Percentiles rank a stretch among this genome's conserved stretches.
Evolutionary conservation across 2,329 filamentous ascomycete genomes (phyloP).

Genomic region (Endocalyx cinctus): DNA sequence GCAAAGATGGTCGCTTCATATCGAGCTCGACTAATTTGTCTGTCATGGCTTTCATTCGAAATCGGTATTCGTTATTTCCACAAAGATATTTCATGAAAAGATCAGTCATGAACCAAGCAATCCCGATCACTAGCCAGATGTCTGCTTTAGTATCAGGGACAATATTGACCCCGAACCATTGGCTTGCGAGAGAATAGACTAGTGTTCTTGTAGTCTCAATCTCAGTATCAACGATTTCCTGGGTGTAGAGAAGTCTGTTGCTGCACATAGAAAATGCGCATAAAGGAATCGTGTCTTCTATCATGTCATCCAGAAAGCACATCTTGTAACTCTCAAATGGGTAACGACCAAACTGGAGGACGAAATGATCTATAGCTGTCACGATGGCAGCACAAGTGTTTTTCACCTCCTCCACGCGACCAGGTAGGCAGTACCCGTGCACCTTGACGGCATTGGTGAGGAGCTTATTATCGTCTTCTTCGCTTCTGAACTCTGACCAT

Average conservation of each 20-base stretch:
- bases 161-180: slow-evolving; percentile 93
- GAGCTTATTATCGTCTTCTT: slow-evolving; percentile 87
- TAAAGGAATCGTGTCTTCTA: slow-evolving; percentile 68
- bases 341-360: slow-evolving; percentile 82
- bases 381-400: slow-evolving; percentile 85
- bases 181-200: slow-evolving; percentile 78
- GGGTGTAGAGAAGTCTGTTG: slow-evolving; percentile 76
- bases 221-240: slow-evolving; percentile 80
- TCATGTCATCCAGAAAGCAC: slow-evolving; percentile 88
- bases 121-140: slow-evolving; percentile 83
- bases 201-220: slow-evolving; percentile 76
- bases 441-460: slow-evolving; percentile 84
- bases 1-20: slow-evolving; percentile 74
- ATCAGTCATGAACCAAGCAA: slow-evolving; percentile 93
- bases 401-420: slow-evolving; percentile 73
- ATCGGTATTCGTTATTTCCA: slow-evolving; percentile 92
- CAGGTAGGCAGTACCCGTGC: slow-evolving; percentile 85
- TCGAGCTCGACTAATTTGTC: slow-evolving; percentile 81
- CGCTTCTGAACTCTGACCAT: slow-evolving; percentile 76
- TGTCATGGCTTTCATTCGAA: slow-evolving; percentile 78
- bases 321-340: slow-evolving; percentile 90
- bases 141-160: slow-evolving; percentile 77
- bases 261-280: slow-evolving; percentile 86
- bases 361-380: slow-evolving; percentile 85
- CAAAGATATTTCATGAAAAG: slow-evolving; percentile 86